These are phyloP conservation scores for Oropetium thomaeum DNA, from an alignment of 176 grass and related monocot species.

Conservation along the genomic window DNA sequence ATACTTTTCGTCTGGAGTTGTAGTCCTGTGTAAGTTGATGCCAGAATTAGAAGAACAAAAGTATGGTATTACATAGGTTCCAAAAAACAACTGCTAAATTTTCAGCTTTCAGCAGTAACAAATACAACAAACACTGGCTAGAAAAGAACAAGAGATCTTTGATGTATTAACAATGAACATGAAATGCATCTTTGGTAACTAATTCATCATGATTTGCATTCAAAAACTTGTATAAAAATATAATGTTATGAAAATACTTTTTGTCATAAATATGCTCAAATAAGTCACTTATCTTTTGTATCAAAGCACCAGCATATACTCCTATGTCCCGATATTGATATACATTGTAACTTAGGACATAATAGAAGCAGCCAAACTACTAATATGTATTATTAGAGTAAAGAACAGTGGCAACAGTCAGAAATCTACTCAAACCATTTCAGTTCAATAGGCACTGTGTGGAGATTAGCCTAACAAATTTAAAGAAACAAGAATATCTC, in stretches of 20 bases:
- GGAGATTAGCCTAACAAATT: neutral
- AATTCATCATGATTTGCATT: neutral
- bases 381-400: neutral
- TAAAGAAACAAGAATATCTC: neutral
- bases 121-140: neutral
- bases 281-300: neutral
- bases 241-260: neutral
- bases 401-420: neutral
- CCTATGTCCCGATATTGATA: neutral
- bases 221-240: neutral
- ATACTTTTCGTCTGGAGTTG: conserved; percentile 77
- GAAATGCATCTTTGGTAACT: neutral
- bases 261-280: neutral
- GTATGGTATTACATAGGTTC: neutral
- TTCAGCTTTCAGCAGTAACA: conserved; percentile 1
- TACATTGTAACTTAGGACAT: neutral
- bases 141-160: neutral
- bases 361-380: neutral
- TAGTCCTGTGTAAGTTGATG: conserved; percentile 57
- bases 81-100: neutral
- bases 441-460: neutral
- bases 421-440: neutral
- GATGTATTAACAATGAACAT: neutral
- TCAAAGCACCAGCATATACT: neutral
- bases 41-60: conserved; percentile 3